These are phyloP conservation scores for Neofusicoccum cordaticola DNA, from an alignment of 2,329 filamentous ascomycete species.

Conservation along the genomic window DNA sequence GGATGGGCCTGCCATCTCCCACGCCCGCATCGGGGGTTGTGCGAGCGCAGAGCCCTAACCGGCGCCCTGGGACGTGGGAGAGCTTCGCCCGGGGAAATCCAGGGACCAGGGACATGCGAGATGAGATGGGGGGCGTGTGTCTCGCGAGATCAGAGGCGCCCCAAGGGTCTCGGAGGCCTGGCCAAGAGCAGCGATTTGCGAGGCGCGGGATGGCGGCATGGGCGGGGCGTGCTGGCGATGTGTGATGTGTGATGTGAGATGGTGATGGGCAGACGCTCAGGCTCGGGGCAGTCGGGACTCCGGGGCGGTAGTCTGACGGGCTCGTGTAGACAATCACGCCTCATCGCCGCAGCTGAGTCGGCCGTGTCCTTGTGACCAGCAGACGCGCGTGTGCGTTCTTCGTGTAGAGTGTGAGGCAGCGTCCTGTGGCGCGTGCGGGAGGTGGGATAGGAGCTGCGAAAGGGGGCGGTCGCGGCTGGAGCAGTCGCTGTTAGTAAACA, in stretches of 20 bases:
- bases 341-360: conserved; percentile 2
- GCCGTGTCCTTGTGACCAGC: conserved; percentile 7
- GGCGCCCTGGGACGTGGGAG: not conserved
- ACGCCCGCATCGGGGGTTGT: not conserved
- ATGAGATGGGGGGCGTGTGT: not conserved
- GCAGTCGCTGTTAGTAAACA: conserved; percentile 3
- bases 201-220: too few species aligned
- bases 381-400: not conserved
- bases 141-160: not conserved
- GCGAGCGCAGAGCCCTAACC: not conserved
- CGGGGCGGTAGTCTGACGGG: not conserved
- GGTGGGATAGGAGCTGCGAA: not conserved
- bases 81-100: not conserved
- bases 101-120: conserved; percentile 5
- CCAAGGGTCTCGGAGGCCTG: not conserved
- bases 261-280: not conserved
- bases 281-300: not conserved
- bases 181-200: not conserved
- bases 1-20: not conserved
- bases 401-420: conserved; percentile 4
- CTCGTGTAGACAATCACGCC: conserved; percentile 7
- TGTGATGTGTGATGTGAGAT: not conserved
- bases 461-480: not conserved
- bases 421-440: not conserved
- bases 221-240: not conserved